Evolutionary conservation across 1,284 basidiomycete species (phyloP).

Genomic region (Ceratobasidium sp.): DNA sequence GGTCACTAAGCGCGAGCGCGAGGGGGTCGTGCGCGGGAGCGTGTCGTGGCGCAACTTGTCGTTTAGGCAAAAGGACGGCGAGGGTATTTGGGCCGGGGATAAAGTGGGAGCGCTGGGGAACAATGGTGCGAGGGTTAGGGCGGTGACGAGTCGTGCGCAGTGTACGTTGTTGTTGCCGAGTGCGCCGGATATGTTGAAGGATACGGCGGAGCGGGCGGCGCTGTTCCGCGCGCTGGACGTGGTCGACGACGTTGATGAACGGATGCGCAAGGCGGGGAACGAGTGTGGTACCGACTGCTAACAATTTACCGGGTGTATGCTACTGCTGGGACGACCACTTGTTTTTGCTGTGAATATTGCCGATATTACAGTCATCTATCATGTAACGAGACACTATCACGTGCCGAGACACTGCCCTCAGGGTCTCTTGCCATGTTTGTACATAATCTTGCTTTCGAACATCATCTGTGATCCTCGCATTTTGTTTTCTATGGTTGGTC

Average conservation of each 20-base stretch:
- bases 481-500: too few species aligned
- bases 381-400: conserved; percentile 11
- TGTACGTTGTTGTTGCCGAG: conserved; percentile 36
- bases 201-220: conserved; percentile 35
- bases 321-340: neutral
- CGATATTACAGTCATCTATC: conserved; percentile 7
- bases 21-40: conserved; percentile 11
- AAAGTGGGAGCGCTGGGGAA: neutral
- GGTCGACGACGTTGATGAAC: conserved; percentile 22
- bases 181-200: conserved; percentile 6
- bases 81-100: conserved; percentile 32
- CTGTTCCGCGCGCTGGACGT: conserved; percentile 14
- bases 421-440: too few species aligned
- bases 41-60: conserved; percentile 35
- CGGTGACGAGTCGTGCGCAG: conserved; percentile 16
- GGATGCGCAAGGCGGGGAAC: conserved; percentile 33
- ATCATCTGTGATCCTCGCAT: too few species aligned
- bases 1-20: conserved; percentile 3
- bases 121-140: conserved; percentile 5
- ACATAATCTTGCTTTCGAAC: too few species aligned
- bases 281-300: neutral
- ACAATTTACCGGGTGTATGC: neutral
- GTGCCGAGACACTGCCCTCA: conserved; percentile 2
- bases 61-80: conserved; percentile 27
- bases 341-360: conserved; percentile 7